Evolutionary conservation across 805 yeast genomes (phyloP), one percentile per base, ranked within the genome.

Genomic region (Candida gorgasii): DNA sequence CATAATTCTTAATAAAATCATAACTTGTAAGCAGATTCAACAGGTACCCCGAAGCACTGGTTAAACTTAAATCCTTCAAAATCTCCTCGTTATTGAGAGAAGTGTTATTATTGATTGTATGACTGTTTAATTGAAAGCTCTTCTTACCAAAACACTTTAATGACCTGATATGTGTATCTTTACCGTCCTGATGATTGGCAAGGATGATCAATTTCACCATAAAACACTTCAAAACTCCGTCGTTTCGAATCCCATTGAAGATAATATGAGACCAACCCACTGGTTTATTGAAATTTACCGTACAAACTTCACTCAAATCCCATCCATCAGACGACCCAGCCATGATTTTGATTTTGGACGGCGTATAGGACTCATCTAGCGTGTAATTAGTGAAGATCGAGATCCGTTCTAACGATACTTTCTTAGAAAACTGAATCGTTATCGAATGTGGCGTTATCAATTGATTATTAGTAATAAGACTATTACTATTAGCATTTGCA

Each of bases 181-280:
- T 93, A 35, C 99, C 99, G 57, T 88, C 89, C 57, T 90, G 97
- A 54, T 89, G 96, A 54, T 95, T 93, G 1, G 86, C 77, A 7
- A 78, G 58, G 5, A 89, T 72, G n/a, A 75, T 58, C 12, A 89
- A 51, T 46, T 86, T 76, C 9, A 89, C 63, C 48, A 82, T 65
- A 52, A 81, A 84, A 40, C 93, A 79, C 51, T 85, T 81, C 36
- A 89, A 61, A 1, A 80, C 75, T 2, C 79, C 78, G 41, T 76
- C 82, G 8, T 65, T 61, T 28, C 86, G 61, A 2, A 75, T 71
- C 1, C 78, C 76, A 39, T 76, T 75, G 54, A 87, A 78, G 2
- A 70, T 67, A 13, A 86, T 69, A 52, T 81, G 82, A 12, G 76
- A 77, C 96, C 96, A 89, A 0, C 96, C 96, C 5, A 73, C 64